Evolutionary conservation across 148 eudicot genomes (phyloP), one percentile per base, ranked within the genome.

Genomic region (Silene uniflora): DNA sequence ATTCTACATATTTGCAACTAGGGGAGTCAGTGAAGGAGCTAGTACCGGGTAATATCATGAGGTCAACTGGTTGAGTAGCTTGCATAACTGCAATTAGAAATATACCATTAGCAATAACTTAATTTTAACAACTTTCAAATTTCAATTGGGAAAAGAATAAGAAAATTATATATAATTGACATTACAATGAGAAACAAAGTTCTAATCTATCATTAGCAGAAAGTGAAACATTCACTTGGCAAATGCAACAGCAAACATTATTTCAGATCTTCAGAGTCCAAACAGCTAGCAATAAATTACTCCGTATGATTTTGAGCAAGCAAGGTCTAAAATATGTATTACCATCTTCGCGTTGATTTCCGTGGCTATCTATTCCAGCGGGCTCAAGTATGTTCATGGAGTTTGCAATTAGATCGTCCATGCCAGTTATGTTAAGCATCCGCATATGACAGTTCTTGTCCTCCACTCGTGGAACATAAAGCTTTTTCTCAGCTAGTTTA

Each of bases 361-460:
- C 99, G 47, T 83, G 78, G 54, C 89, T 84, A 81, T 92, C 96
- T 27, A 87, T 75, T n/a, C 91, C 87, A 80, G 85, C 87, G 72
- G 99, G 99, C 76, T 95, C 99, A 80, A 95, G 79, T 64, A 95
- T 95, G 78, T 89, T 80, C 99, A 95, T 95, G 39, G 99, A 90
- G 75, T 95, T 95, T 24, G 97, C 89, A 78, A 92, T 82, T 39
- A 95, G 83, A 84, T 95, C 97, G 64, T 87, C 82, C 73, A 88
- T 79, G 25, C 85, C 83, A 24, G 88, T 77, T 71, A 95, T 91
- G 78, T 92, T 78, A 59, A 95, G 84, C 99, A 95, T 92, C 78
- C 96, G 83, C 99, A 95, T 95, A 82, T 88, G 82, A 75, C 96
- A 77, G 75, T 95, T 92, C 81, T 83, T 92, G 81, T 95, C 97